Conservation (phyloP, 208 protist genomes). For the Acanthamoeba castellanii region DNA sequence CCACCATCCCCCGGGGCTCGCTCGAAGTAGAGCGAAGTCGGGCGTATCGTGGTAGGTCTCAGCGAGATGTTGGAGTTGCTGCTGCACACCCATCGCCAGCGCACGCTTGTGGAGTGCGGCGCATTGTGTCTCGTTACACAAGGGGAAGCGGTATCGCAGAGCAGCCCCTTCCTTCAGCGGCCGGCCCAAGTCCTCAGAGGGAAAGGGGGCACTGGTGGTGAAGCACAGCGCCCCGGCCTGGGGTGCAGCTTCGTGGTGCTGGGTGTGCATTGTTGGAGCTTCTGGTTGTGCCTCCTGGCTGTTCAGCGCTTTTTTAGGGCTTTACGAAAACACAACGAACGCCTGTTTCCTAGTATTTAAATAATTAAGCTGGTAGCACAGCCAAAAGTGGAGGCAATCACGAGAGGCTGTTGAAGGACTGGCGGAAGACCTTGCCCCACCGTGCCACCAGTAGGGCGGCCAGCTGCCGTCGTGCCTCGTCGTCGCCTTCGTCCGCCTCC, state of each 20-base stretch:
- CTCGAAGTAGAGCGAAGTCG: neutral
- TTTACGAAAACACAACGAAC: too few relatives aligned
- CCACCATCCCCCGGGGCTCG: too few relatives aligned
- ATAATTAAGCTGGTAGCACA: too few relatives aligned
- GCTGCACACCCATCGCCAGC: neutral
- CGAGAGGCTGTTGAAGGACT: neutral
- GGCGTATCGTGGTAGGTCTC: neutral
- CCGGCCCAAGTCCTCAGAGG: too few relatives aligned
- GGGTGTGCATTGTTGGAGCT: too few relatives aligned
- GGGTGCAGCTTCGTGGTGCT: too few relatives aligned
- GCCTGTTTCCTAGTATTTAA: too few relatives aligned
- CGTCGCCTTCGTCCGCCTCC: neutral
- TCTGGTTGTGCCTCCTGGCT: too few relatives aligned
- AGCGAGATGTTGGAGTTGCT: neutral
- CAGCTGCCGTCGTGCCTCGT: neutral
- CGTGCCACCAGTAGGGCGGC: neutral
- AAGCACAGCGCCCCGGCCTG: too few relatives aligned
- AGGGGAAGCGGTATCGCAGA: neutral
- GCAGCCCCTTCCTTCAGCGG: neutral
- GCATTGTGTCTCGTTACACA: neutral
- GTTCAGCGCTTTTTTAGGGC: too few relatives aligned
- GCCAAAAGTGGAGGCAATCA: neutral
- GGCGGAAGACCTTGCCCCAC: conserved; percentile 7
- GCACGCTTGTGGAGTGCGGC: neutral
- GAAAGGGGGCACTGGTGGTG: too few relatives aligned